Base-by-base conservation (phyloP, 2,329 filamentous ascomycete species). In the Dothideomycetes sp. region DNA sequence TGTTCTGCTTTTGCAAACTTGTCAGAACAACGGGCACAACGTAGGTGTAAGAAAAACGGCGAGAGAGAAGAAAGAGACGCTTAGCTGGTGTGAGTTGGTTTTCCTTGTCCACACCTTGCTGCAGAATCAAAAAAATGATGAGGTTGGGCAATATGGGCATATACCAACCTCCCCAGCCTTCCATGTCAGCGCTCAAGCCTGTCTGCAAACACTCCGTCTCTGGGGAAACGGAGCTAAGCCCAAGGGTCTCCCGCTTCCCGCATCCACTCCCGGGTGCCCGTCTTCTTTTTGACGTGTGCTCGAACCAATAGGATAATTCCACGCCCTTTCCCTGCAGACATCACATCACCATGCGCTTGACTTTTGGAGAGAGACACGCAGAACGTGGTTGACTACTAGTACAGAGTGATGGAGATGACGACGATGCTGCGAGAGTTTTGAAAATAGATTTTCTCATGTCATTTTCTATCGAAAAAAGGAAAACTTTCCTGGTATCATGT, bases 371-470 rank as follows among this genome's bases (percentile, higher is more conserved):
- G n/a, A n/a, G n/a, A n/a, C n/a, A n/a, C n/a, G n/a, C n/a, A n/a
- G n/a, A n/a, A n/a, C n/a, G n/a, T n/a, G n/a, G n/a, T n/a, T n/a
- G n/a, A n/a, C n/a, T n/a, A n/a, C n/a, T n/a, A n/a, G n/a, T n/a
- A n/a, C n/a, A n/a, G n/a, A n/a, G n/a, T n/a, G n/a, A n/a, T n/a
- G n/a, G n/a, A n/a, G n/a, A n/a, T n/a, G n/a, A n/a, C n/a, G n/a
- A n/a, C n/a, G n/a, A n/a, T n/a, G n/a, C n/a, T n/a, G n/a, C n/a
- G n/a, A n/a, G n/a, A n/a, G n/a, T n/a, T n/a, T n/a, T n/a, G n/a
- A n/a, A n/a, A n/a, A n/a, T n/a, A n/a, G n/a, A n/a, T n/a, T 38
- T 28, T 37, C 22, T 37, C 35, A 38, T 38, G 19, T 38, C 35
- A 25, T 38, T 38, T 37, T 35, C 24, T 31, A 19, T 38, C 27